These are phyloP conservation scores for Apiospora aurea DNA, from an alignment of 2,329 filamentous ascomycete genomes.

Conservation along the genomic window DNA sequence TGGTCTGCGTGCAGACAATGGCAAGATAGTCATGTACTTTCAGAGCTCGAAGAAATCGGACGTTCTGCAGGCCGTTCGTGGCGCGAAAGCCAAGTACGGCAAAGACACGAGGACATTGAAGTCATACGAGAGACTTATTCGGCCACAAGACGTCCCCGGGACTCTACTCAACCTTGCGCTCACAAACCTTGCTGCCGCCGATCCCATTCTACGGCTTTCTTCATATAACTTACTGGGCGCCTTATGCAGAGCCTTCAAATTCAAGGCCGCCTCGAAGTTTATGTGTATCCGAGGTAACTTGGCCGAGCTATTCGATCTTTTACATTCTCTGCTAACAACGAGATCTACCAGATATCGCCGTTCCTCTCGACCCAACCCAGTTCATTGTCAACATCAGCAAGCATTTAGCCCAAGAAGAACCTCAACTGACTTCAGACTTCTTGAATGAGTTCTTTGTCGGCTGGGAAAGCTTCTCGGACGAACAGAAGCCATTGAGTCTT, in stretches of 20 bases:
- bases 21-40: constrained; percentile 76
- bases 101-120: constrained; percentile 69
- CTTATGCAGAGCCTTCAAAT: constrained; percentile 72
- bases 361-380: constrained; percentile 67
- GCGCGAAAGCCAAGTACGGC: constrained; percentile 68
- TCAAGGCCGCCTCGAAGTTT: constrained; percentile 66
- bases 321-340: constrained; percentile 27
- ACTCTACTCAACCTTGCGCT: constrained; percentile 72
- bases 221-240: constrained; percentile 74
- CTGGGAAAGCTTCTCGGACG: constrained; percentile 73
- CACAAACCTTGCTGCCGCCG: constrained; percentile 69
- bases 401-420: constrained; percentile 67
- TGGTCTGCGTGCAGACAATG: constrained; percentile 71
- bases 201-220: constrained; percentile 65
- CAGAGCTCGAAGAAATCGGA: constrained; percentile 70
- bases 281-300: constrained; percentile 66
- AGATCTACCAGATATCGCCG: constrained; percentile 59
- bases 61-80: constrained; percentile 68
- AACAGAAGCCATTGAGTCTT: constrained; percentile 71
- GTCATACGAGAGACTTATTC: constrained; percentile 69
- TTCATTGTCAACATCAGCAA: constrained; percentile 73
- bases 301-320: constrained; percentile 19
- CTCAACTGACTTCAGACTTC: constrained; percentile 73
- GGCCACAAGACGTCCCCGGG: constrained; percentile 74
- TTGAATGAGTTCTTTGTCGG: constrained; percentile 77